Evolutionary conservation across 768 basidiomycete species (phyloP).

Genomic region (Boletales sp.): DNA sequence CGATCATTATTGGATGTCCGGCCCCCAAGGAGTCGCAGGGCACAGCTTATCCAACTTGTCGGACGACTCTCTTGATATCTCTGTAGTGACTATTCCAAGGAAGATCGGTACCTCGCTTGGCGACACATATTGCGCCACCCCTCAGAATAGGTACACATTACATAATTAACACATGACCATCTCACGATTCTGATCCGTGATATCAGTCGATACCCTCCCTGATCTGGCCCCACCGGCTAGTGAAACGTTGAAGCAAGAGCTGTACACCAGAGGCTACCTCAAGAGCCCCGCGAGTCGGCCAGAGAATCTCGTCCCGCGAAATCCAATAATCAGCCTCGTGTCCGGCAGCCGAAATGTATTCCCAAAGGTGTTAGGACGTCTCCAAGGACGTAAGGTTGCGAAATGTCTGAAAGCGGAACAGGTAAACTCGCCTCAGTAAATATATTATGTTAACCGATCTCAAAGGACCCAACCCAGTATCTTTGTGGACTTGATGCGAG

Average conservation of each 20-base stretch:
- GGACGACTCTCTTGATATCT: slow-evolving; percentile 6
- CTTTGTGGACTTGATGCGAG: not conserved
- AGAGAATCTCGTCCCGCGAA: slow-evolving; percentile 2
- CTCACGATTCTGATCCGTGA: not conserved
- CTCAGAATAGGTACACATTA: slow-evolving; percentile 13
- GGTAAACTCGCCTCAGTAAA: slow-evolving; percentile 7
- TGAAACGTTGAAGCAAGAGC: slow-evolving; percentile 25
- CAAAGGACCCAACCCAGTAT: slow-evolving; percentile 2
- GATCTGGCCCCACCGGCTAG: slow-evolving; percentile 26
- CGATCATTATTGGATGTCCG: not conserved
- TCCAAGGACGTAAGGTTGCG: slow-evolving; percentile 16
- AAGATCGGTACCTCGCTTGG: not conserved
- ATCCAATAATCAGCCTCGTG: not conserved
- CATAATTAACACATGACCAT: not conserved
- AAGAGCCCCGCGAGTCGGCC: slow-evolving; percentile 13
- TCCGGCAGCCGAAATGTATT: slow-evolving; percentile 4
- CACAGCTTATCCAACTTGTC: not conserved
- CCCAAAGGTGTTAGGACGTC: slow-evolving; percentile 17
- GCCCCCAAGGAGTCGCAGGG: not conserved
- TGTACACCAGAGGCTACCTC: slow-evolving; percentile 26
- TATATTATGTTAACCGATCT: not conserved
- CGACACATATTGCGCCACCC: not conserved
- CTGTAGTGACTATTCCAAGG: not conserved
- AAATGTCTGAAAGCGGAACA: slow-evolving; percentile 10
- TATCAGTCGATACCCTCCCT: slow-evolving; percentile 5